Conservation (phyloP, 768 basidiomycete species). For the Psilocybe cyanescens region DNA sequence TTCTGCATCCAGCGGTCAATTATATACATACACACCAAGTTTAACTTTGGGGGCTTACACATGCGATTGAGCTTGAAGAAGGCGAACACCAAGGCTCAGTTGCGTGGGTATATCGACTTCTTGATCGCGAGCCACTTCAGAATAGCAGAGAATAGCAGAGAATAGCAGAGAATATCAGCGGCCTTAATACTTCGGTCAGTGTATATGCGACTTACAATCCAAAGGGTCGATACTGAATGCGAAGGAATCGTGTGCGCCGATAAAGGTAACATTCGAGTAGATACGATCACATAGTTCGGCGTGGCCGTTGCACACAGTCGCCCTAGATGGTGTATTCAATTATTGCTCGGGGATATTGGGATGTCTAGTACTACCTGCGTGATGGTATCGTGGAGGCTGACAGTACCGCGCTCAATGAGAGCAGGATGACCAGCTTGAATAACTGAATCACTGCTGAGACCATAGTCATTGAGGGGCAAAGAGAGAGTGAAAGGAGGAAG, state of each 20-base stretch:
- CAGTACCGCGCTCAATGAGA: background rate
- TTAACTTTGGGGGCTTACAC: conserved; percentile 26
- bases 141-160: background rate
- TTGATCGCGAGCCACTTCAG: conserved; percentile 51
- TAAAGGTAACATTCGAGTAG: conserved; percentile 55
- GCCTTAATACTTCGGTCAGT: background rate
- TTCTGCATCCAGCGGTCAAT: background rate
- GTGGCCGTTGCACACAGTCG: conserved; percentile 65
- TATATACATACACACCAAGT: background rate
- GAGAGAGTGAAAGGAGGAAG: background rate
- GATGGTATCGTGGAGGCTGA: background rate
- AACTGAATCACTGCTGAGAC: conserved; percentile 7
- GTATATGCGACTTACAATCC: conserved; percentile 36
- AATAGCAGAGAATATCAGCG: background rate
- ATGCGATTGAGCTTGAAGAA: conserved; percentile 65
- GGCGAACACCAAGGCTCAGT: conserved; percentile 52
- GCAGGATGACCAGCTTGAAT: background rate
- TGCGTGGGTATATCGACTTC: conserved; percentile 54
- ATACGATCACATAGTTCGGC: conserved; percentile 60
- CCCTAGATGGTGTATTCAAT: conserved; percentile 25
- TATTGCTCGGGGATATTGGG: background rate
- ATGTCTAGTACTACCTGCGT: background rate
- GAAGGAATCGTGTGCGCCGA: conserved; percentile 63
- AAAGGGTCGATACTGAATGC: conserved; percentile 52
- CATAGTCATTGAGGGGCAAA: background rate